These are phyloP conservation scores for Ceratobasidium sp. DNA, from an alignment of 1,284 basidiomycete genomes.

Conservation along the genomic window DNA sequence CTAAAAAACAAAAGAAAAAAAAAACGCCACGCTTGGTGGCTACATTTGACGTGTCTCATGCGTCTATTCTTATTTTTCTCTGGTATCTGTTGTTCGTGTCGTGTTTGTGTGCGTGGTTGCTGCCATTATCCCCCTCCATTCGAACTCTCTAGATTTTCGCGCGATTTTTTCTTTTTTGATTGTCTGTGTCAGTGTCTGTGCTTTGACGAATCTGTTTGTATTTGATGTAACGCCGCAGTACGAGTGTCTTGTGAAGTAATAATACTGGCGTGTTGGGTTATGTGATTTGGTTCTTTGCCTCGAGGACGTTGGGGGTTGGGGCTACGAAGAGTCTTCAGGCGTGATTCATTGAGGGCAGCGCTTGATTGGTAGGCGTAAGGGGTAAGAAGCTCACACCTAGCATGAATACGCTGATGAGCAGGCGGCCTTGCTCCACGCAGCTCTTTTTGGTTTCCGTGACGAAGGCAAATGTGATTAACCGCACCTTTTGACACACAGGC, in stretches of 20 bases:
- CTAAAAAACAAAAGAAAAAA: slow-evolving; percentile 1
- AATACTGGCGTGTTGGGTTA: slow-evolving; percentile 7
- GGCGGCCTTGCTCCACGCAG: too few species aligned
- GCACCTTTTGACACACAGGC: too few species aligned
- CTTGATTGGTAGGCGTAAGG: too few species aligned
- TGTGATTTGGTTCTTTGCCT: neutral
- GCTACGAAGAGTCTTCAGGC: too few species aligned
- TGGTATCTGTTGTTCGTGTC: neutral
- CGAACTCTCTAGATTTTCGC: neutral
- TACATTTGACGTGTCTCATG: slow-evolving; percentile 1
- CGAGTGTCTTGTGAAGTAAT: slow-evolving; percentile 20
- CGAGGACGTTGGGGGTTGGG: neutral
- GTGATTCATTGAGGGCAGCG: too few species aligned
- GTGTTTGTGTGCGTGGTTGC: neutral
- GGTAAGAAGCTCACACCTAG: too few species aligned
- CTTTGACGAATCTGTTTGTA: neutral
- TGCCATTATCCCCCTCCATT: neutral
- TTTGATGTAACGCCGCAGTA: neutral
- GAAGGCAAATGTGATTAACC: too few species aligned
- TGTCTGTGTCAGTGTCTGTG: neutral
- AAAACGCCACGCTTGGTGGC: slow-evolving; percentile 18
- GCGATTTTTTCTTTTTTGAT: neutral
- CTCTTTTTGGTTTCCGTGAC: too few species aligned
- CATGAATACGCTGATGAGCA: too few species aligned
- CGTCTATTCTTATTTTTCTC: slow-evolving; percentile 30